phyloP scores from a whole-genome alignment of 148 eudicot species.

The Camellia sinensis region DNA sequence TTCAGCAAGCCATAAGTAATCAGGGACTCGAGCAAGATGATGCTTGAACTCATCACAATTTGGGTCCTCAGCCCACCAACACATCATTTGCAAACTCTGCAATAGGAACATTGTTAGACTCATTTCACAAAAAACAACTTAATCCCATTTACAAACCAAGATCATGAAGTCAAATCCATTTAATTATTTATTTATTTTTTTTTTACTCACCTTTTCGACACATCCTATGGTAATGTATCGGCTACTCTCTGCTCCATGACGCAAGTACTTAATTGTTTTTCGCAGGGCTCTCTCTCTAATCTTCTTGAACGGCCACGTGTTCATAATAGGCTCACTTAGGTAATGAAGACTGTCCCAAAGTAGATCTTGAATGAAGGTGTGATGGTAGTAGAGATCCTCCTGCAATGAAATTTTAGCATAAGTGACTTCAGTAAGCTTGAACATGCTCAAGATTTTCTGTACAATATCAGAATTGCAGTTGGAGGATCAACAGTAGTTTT shows the following conservation, averaged over 20 bases:
- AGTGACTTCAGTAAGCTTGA: background rate
- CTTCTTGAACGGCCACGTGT: conserved; percentile 29
- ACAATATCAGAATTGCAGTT: background rate
- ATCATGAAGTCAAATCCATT: background rate
- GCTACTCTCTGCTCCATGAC: conserved; percentile 26
- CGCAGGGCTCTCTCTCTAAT: conserved; percentile 32
- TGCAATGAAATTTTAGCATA: background rate
- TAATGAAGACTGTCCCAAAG: conserved; percentile 38
- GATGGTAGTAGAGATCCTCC: conserved; percentile 35
- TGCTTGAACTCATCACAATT: conserved; percentile 17
- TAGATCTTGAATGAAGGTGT: conserved; percentile 33
- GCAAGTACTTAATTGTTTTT: conserved; percentile 29
- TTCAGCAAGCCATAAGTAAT: conserved; percentile 9
- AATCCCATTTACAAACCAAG: background rate
- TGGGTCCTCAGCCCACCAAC: conserved; percentile 35
- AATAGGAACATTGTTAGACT: conserved; percentile 10
- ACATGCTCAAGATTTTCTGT: background rate
- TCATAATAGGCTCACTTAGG: conserved; percentile 30
- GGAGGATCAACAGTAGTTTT: background rate
- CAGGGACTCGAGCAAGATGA: conserved; percentile 12
- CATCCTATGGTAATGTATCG: conserved; percentile 40
- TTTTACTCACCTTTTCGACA: conserved; percentile 28
- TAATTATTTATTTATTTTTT: conserved; percentile 17
- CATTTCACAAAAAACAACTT: background rate
- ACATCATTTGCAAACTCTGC: conserved; percentile 15